phyloP scores from a whole-genome alignment of 2,329 filamentous ascomycete species.

The Colletotrichum godetiae region DNA sequence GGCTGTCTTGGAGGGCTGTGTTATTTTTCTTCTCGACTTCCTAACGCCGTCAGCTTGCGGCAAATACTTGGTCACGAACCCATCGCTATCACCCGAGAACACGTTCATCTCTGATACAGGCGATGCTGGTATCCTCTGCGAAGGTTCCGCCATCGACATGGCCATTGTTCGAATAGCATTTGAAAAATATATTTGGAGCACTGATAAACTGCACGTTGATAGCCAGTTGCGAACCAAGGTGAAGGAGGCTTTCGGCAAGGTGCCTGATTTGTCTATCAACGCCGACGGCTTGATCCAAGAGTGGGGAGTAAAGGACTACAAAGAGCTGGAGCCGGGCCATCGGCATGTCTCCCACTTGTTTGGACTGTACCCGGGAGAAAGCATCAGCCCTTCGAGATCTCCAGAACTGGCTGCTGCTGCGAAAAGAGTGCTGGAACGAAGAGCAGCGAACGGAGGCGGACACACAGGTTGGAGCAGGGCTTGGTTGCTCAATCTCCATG shows the following conservation, averaged over 20 bases:
- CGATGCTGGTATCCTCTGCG: constrained; percentile 51
- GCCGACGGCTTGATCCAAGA: constrained; percentile 51
- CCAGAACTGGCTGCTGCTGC: constrained; percentile 42
- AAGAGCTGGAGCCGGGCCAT: constrained; percentile 58
- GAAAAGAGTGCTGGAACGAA: constrained; percentile 41
- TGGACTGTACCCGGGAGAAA: constrained; percentile 55
- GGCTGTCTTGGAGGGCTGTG: constrained; percentile 43
- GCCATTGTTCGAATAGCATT: constrained; percentile 38
- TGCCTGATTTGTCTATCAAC: constrained; percentile 38
- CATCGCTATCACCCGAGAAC: constrained; percentile 43
- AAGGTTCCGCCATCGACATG: constrained; percentile 59
- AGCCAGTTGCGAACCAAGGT: constrained; percentile 17
- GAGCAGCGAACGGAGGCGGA: constrained; percentile 50
- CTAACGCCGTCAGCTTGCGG: constrained; percentile 40
- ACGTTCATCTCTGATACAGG: constrained; percentile 42
- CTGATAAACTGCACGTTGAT: constrained; percentile 24
- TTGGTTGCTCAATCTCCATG: constrained; percentile 59
- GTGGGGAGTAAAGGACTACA: constrained; percentile 55
- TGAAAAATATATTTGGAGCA: constrained; percentile 41
- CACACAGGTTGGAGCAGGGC: constrained; percentile 62
- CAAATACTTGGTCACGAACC: constrained; percentile 40
- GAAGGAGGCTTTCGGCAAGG: constrained; percentile 5
- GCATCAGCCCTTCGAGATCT: constrained; percentile 39
- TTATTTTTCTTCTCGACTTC: constrained; percentile 46
- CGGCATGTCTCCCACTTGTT: constrained; percentile 63